Evolutionary conservation across 768 basidiomycete genomes (phyloP), one percentile per base, ranked within the genome.

Genomic region (Steccherinum ochraceum): DNA sequence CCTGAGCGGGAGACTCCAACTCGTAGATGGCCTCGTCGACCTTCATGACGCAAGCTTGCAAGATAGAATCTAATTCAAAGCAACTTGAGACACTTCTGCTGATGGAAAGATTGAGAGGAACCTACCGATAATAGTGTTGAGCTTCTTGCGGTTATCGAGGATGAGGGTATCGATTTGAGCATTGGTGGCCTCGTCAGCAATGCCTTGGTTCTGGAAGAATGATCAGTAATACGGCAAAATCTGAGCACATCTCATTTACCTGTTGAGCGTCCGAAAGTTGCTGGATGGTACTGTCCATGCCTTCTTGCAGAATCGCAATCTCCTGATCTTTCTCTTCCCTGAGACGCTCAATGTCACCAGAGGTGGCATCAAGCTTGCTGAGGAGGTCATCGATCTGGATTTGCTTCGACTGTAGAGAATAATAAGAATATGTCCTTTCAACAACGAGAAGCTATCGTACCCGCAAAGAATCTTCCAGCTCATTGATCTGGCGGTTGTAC

Each of bases 91-190:
- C 10, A 26, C 10, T 24, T 4, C 40, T 44, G 10, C 21, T n/a
- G n/a, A 16, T 16, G 7, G 16, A 26, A 20, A 21, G 35, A 30
- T 5, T 40, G 53, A 61, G 21, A 13, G 12, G 20, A 19, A 66
- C 72, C 30, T 24, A 90, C 91, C 90, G 61, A 99, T 98, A 64
- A 99, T 94, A 60, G 92, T 80, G 68, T 99, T 98, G 57, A 99
- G 75, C 70, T 98, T 95, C 77, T 98, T 98, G 65, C 93, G 82
- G 65, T 95, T 88, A 63, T 99, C 96, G 49, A 99, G 75, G 54
- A 99, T 94, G 60, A 99, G 78, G 2, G 85, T 95, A 65, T 98
- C 95, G 60, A 99, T 93, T 67, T 98, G 93, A n/a, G 92, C 89
- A 63, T 91, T 90, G 53, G 90, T 93, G 0, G 94, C 92, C 57